phyloP scores from a whole-genome alignment of 306 rosid genomes.

The Cucurbita argyrosperma region DNA sequence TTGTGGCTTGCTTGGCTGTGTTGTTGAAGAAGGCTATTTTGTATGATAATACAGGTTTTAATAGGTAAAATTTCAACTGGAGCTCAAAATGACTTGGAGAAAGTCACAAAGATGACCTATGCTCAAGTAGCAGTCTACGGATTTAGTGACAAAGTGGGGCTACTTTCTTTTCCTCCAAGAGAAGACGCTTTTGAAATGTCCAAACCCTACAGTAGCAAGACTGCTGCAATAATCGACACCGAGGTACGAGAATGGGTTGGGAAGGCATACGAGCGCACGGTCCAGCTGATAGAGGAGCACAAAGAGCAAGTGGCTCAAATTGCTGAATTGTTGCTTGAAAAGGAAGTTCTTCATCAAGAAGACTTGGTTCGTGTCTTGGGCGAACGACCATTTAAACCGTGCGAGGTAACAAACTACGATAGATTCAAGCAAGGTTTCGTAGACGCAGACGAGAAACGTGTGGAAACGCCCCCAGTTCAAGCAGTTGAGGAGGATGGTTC shows the following conservation, averaged over 20 bases:
- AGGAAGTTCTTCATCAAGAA: constrained; percentile 92
- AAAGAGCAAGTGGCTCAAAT: constrained; percentile 60
- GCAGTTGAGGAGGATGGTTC: constrained; percentile 39
- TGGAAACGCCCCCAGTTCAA: constrained; percentile 18
- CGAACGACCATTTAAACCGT: constrained; percentile 47
- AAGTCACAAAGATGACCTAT: constrained; percentile 92
- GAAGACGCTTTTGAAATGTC: constrained; percentile 50
- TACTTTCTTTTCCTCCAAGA: constrained; percentile 72
- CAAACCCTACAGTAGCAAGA: constrained; percentile 82
- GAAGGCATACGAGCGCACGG: constrained; percentile 48
- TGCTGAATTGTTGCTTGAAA: constrained; percentile 82
- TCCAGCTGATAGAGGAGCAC: constrained; percentile 53
- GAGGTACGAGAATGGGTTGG: constrained; percentile 88
- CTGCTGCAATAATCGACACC: constrained; percentile 57
- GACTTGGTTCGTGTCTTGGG: constrained; percentile 60
- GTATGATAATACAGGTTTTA: constrained; percentile 34
- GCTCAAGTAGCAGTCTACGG: constrained; percentile 93
- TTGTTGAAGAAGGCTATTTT: neutral
- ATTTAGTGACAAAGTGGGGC: constrained; percentile 88
- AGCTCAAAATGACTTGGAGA: constrained; percentile 90
- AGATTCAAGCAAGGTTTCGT: constrained; percentile 56
- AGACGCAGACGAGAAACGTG: constrained; percentile 28
- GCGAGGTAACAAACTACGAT: constrained; percentile 51
- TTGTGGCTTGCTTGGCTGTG: neutral
- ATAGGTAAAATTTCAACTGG: constrained; percentile 81